A percentile compares a stretch with the other conserved stretches of the same genome.
phyloP scores from a whole-genome alignment of 2,329 filamentous ascomycete genomes.

The Claviceps sp. region DNA sequence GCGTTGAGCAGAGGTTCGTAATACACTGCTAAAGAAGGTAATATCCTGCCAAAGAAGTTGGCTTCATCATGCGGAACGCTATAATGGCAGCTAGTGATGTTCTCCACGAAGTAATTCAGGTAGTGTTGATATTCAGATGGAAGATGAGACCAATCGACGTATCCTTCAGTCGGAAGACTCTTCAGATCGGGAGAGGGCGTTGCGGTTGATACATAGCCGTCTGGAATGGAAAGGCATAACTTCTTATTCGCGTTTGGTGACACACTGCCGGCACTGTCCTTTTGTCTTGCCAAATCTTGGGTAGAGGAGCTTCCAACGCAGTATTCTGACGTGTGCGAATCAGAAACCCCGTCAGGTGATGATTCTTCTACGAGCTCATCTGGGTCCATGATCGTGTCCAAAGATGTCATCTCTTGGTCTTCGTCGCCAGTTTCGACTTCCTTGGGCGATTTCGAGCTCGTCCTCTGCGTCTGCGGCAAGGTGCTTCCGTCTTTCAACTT shows the following conservation, averaged over 20 bases:
- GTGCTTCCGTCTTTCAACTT: slow-evolving; percentile 25
- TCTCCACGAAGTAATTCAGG: slow-evolving; percentile 62
- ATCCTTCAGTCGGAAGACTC: slow-evolving; percentile 11
- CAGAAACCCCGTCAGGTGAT: slow-evolving; percentile 7
- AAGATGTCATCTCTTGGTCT: slow-evolving; percentile 25
- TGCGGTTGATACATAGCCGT: slow-evolving; percentile 19
- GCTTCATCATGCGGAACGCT: slow-evolving; percentile 57
- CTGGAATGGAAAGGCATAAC: slow-evolving; percentile 37
- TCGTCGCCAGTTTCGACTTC: slow-evolving; percentile 34
- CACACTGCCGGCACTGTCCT: slow-evolving; percentile 37
- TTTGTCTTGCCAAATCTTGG: slow-evolving; percentile 21
- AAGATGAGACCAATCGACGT: slow-evolving; percentile 42
- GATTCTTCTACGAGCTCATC: slow-evolving; percentile 30
- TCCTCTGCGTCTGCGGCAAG: slow-evolving; percentile 27
- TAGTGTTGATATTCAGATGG: slow-evolving; percentile 63
- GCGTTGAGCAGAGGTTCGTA: slow-evolving; percentile 76
- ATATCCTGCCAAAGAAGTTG: slow-evolving; percentile 58
- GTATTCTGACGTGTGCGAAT: slow-evolving; percentile 11
- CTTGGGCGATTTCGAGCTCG: slow-evolving; percentile 40
- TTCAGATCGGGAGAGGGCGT: slow-evolving; percentile 15
- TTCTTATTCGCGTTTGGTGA: slow-evolving; percentile 38
- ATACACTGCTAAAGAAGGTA: slow-evolving; percentile 59
- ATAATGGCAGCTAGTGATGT: slow-evolving; percentile 74
- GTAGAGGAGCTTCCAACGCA: slow-evolving; percentile 26
- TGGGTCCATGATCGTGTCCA: slow-evolving; percentile 43